Base-by-base conservation (phyloP, 805 yeast species). In the Cyberlindnera bimundalis region DNA sequence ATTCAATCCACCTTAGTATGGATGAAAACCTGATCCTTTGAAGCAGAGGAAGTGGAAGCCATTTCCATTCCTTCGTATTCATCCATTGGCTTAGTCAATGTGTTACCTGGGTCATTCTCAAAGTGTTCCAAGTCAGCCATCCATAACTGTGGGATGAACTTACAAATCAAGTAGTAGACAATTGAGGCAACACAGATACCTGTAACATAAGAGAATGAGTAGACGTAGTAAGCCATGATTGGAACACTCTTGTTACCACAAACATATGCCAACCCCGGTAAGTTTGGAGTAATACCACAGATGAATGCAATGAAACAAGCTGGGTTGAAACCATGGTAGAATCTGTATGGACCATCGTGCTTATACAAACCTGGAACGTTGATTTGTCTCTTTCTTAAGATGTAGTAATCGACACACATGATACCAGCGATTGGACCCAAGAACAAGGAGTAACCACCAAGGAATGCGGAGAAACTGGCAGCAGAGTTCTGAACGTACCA, bases 401-500 rank as follows among this genome's bases (percentile, higher is more conserved):
- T 70, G 61, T 67, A 79, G 62, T 81, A 84, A 60, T 66, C 70
- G 1, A 60, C 49, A 48, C 74, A 69, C 43, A 80, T 72, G 29
- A 79, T 79, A 45, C 95, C 95, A 14, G 88, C 84, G 53, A 86
- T 82, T 29, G 90, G 74, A 2, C 89, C 83, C 40, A 86, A 67
- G 71, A 86, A 86, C 32, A 85, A 81, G 1, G 91, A 71, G 59
- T 84, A 86, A 0, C 93, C 90, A 27, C 84, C 74, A 37, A 86
- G 65, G 52, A 84, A 85, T 12, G 84, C 78, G 16, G 89, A 79
- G 66, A 85, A 86, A 61, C 72, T 78, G 36, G 76, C 74, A 1
- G 88, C 78, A 17, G 66, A 59, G 81, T 70, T 51, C 30, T 49
- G 53, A 21, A 53, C 39, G 32, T 84, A 73, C 95, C 95, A 86